phyloP scores from a whole-genome alignment of 2,329 filamentous ascomycete genomes.

The Penicillium verrucosum region DNA sequence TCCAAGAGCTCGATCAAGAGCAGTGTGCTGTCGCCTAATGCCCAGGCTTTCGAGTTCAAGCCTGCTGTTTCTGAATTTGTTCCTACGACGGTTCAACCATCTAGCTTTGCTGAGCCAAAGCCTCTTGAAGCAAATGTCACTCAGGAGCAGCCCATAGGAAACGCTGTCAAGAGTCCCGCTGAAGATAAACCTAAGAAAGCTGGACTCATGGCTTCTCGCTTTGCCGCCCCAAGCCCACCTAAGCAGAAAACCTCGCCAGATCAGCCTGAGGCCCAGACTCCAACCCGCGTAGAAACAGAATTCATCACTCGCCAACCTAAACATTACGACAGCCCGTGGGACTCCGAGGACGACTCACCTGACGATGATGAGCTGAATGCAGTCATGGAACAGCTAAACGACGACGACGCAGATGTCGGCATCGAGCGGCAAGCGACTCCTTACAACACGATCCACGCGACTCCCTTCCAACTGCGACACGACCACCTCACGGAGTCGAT shows the following conservation, averaged over 20 bases:
- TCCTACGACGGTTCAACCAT: conserved; percentile 17
- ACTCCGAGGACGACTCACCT: conserved; percentile 33
- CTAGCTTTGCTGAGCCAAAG: conserved; percentile 13
- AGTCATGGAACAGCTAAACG: conserved; percentile 82
- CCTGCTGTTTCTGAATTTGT: conserved; percentile 33
- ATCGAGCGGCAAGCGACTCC: conserved; percentile 59
- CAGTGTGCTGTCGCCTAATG: conserved; percentile 66
- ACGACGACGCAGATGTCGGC: conserved; percentile 67
- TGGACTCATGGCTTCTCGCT: conserved; percentile 37
- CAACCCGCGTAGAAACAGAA: not conserved
- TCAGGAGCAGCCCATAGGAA: conserved; percentile 16
- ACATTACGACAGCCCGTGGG: conserved; percentile 12
- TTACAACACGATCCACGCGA: conserved; percentile 12
- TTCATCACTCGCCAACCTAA: not conserved
- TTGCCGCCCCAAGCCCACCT: conserved; percentile 32
- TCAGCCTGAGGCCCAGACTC: conserved; percentile 6
- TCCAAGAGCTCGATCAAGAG: conserved; percentile 35
- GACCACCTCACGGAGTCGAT: conserved; percentile 36
- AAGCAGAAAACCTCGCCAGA: conserved; percentile 15
- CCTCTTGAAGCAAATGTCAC: conserved; percentile 11
- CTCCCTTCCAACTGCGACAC: conserved; percentile 6
- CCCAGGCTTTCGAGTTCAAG: conserved; percentile 63
- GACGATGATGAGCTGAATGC: conserved; percentile 75
- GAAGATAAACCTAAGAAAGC: conserved; percentile 7
- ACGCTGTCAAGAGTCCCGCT: conserved; percentile 2